Base-by-base conservation (phyloP, 306 rosid genomes). In the Inga leiocalycina region DNA sequence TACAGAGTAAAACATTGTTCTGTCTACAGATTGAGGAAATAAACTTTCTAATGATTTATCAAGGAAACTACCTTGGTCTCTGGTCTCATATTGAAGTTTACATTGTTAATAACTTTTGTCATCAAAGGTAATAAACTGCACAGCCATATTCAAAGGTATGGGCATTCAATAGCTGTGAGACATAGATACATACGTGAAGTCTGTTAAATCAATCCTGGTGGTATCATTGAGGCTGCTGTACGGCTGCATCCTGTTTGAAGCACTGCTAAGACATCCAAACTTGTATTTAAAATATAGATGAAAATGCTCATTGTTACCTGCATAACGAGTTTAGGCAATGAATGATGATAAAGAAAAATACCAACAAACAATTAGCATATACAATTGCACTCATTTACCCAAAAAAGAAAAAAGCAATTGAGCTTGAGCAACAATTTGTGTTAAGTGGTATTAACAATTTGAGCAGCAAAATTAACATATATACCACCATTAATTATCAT, bases 181-280 rank as follows among this genome's bases (percentile, higher is more conserved):
- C 81, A 79, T n/a, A 51, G 66, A 75, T 49, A 79, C 97, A 87
- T 88, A 94, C 94, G 98, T 92, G 76, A 94, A 85, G 87, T 94
- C 98, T 17, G 92, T 88, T 77, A 87, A 87, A 84, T 94, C 94
- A 30, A 87, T 82, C 81, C 78, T 83, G 37, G 85, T 10, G 79
- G 86, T 62, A 79, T 83, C 86, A 74, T 9, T 82, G 68, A 32
- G 56, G 86, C 79, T 85, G 88, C 92, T 94, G 84, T 86, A 91
- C 43, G 77, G 82, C 80, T 89, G 90, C 10, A 56, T 19, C 59
- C 43, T 82, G 78, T 85, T 84, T 30, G 85, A 74, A 86, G 79
- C 81, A 84, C n/a, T 52, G 66, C 78, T 77, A 78, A 88, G 73
- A 75, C 44, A n/a, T 81, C 85, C 81, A 37, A 84, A 66, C 71